phyloP scores from a whole-genome alignment of 768 basidiomycete genomes.

The Trametes punicea region DNA sequence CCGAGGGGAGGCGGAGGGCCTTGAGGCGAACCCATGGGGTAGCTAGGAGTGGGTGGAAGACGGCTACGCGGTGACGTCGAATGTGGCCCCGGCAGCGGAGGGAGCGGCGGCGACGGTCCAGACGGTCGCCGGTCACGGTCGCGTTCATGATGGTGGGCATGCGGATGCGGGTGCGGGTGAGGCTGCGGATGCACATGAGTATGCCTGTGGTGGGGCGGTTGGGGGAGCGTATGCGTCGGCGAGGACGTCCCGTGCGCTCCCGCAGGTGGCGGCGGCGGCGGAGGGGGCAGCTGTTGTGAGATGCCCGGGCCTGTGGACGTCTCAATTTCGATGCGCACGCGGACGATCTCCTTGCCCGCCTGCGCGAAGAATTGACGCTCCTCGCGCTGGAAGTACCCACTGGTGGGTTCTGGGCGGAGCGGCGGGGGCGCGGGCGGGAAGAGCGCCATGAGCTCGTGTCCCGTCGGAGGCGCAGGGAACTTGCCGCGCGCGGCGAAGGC shows the following conservation, averaged over 20 bases:
- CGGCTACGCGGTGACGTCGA: slow-evolving; percentile 19
- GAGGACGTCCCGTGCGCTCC: neutral
- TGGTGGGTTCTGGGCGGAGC: slow-evolving; percentile 61
- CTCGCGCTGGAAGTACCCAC: slow-evolving; percentile 69
- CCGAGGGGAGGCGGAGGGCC: slow-evolving; percentile 30
- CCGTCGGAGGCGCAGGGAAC: slow-evolving; percentile 74
- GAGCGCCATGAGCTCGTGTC: slow-evolving; percentile 83
- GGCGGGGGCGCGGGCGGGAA: slow-evolving; percentile 72
- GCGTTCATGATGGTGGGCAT: slow-evolving; percentile 5
- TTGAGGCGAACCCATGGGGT: slow-evolving; percentile 35
- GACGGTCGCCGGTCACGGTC: neutral
- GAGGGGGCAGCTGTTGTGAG: neutral
- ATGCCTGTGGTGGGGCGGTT: neutral
- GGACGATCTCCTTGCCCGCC: slow-evolving; percentile 73
- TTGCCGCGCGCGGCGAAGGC: slow-evolving; percentile 47
- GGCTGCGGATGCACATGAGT: neutral
- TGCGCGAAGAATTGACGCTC: slow-evolving; percentile 81
- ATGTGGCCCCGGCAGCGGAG: slow-evolving; percentile 12
- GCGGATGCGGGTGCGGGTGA: neutral
- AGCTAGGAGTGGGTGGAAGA: slow-evolving; percentile 12
- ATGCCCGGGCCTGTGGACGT: slow-evolving; percentile 27
- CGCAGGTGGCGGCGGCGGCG: neutral
- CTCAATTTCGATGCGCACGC: slow-evolving; percentile 70
- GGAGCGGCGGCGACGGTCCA: slow-evolving; percentile 4
- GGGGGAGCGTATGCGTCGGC: slow-evolving; percentile 1